Base-by-base conservation (phyloP, 108 stramenopile species). In the Skeletonema costatum region DNA sequence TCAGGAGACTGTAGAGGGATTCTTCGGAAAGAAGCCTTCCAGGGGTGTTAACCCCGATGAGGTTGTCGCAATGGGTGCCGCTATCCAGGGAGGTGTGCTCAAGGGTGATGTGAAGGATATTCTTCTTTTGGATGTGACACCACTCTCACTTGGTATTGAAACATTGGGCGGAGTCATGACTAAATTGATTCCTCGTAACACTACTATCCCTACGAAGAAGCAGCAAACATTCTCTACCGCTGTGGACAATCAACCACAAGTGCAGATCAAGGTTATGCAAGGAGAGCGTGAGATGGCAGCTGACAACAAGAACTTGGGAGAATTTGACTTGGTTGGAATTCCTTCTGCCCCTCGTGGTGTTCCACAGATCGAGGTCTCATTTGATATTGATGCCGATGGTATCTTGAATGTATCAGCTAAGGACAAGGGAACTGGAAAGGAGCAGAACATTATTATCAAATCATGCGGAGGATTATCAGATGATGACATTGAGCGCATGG, bases 61-160 rank as follows among this genome's bases (percentile, higher is more conserved):
- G 83, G 99, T 99, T 48, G 99, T 99, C 38, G 99, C 99, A 70
- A 99, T 99, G 97, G 99, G 99, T 60, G 99, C 99, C 11, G 99
- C 99, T 68, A 99, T 99, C 83, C 98, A 99, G 86, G 99, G 99
- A 60, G 99, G 99, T 50, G 98, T 99, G 36, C 86, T 99, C 56
- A 92, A 97, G 81, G 99, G 99, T 8, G 99, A 99, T 84, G 98
- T 99, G 60, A 99, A 98, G 91, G 99, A 99, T 85, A 98, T 99
- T 77, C 79, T 99, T 36, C 74, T 99, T 41, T 74, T 99, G 66
- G 99, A 99, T 87, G 99, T 99, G 38, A 99, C 98, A 17, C 99
- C 99, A 2, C 85, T 99, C 21, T 98, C 98, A 2, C 88, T 99
- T 17, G 99, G 99, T 53, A 98, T 99, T 59, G 98, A 99, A 87